Percentiles rank a stretch among this genome's conserved stretches.
These are phyloP conservation scores for Vitis cinerea DNA, from an alignment of 164 flowering plant species.

Conservation along the genomic window DNA sequence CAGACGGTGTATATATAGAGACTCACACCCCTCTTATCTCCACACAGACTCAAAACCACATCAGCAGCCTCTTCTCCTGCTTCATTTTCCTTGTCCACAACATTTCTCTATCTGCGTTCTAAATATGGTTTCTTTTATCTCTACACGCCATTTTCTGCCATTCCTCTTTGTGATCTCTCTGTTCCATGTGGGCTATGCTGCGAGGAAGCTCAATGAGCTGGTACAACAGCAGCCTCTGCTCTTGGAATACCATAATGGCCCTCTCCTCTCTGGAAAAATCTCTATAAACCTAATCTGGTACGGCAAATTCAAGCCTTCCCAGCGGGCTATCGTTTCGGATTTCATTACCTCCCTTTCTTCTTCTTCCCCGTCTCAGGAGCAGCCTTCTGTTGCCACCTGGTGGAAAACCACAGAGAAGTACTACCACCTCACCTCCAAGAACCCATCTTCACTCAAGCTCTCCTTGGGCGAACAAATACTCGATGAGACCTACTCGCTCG, in stretches of 20 bases:
- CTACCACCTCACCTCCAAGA: slow-evolving; percentile 11
- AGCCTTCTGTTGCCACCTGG: slow-evolving; percentile 45
- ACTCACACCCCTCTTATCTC: background rate
- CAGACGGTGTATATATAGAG: background rate
- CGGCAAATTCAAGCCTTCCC: slow-evolving; percentile 43
- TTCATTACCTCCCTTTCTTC: slow-evolving; percentile 34
- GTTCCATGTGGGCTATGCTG: slow-evolving; percentile 17
- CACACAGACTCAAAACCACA: background rate
- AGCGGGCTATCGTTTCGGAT: slow-evolving; percentile 36
- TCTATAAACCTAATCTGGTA: slow-evolving; percentile 40
- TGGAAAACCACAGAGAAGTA: slow-evolving; percentile 36
- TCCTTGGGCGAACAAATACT: slow-evolving; percentile 10
- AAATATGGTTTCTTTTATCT: slow-evolving; percentile 18
- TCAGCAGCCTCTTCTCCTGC: background rate
- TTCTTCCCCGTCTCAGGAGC: background rate
- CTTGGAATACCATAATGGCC: slow-evolving; percentile 42
- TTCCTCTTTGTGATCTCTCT: slow-evolving; percentile 16
- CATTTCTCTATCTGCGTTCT: background rate
- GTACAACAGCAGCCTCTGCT: slow-evolving; percentile 17
- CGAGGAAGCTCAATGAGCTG: slow-evolving; percentile 28
- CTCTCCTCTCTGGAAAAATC: slow-evolving; percentile 38
- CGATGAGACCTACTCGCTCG: slow-evolving; percentile 15
- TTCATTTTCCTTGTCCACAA: background rate
- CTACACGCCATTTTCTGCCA: background rate
- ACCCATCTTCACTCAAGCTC: slow-evolving; percentile 3